Percentiles rank a stretch among this genome's conserved stretches.
Evolutionary conservation across 208 protist genomes (phyloP).

Genomic region (Acanthamoeba lenticulata): DNA sequence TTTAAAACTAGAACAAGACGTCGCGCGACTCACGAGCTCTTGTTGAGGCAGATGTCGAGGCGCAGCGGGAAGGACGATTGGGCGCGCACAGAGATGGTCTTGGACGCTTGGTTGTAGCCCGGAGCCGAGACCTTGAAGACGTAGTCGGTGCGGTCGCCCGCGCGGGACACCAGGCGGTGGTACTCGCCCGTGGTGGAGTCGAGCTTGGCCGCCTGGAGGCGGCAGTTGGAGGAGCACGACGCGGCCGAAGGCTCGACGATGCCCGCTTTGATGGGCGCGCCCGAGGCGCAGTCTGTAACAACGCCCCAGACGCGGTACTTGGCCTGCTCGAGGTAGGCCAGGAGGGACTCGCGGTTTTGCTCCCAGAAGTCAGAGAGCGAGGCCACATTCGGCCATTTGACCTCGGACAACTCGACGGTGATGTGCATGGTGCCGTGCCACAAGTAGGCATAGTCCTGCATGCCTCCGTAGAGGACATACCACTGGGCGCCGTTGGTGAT

Average conservation of each 20-base stretch:
- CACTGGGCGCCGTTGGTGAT: conserved; percentile 71
- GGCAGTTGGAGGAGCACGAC: neutral
- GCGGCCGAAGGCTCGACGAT: neutral
- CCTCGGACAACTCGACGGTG: conserved; percentile 38
- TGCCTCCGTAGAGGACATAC: conserved; percentile 63
- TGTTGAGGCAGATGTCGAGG: neutral
- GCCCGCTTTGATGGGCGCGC: neutral
- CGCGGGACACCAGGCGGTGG: neutral
- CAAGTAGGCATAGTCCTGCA: conserved; percentile 61
- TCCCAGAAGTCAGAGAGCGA: neutral
- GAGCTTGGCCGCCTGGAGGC: neutral
- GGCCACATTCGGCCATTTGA: neutral
- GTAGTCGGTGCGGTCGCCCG: neutral
- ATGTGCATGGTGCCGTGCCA: conserved; percentile 29
- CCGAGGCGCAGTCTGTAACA: conserved; percentile 20
- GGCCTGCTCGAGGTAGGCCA: neutral
- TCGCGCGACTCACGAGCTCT: neutral
- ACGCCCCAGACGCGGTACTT: neutral
- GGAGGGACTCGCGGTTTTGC: conserved; percentile 1
- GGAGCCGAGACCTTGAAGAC: neutral
- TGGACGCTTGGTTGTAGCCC: neutral
- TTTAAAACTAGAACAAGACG: neutral
- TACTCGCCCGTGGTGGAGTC: neutral
- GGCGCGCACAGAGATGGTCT: neutral
- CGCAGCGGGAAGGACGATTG: neutral